Evolutionary conservation across 2,329 filamentous ascomycete genomes (phyloP), one percentile per base, ranked within the genome.

Genomic region (Zymoseptoria crescenta): DNA sequence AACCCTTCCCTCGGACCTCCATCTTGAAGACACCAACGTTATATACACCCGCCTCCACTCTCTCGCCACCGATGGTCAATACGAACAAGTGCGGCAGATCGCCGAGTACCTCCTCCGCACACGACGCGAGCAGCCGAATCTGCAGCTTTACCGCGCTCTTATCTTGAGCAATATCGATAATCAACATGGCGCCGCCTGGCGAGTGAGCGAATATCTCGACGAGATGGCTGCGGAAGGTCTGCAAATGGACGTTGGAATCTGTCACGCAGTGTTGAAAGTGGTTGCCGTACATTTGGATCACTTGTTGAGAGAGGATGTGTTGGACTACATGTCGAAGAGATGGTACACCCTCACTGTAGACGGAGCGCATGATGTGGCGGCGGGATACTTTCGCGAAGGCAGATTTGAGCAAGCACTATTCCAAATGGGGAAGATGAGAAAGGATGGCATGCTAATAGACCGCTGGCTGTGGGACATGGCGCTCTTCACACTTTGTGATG

Each of bases 231-330:
- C 74, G 1, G 77, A 80, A 49, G 80, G 78, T 0, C 77, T 96
- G 51, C 75, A 82, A 49, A 79, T 84, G 7, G 88, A 91, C 64
- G 80, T 81, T 0, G 79, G 79, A 3, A 80, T 88, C 1, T 93
- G 89, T 67, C 86, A 92, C 72, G 83, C 83, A 62, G 83, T 87
- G 2, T 75, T 96, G 48, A 83, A 85, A 72, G 85, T 87, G 70
- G 79, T 96, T 24, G 84, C 89, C 0, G 83, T 94, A 8, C 94
- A 97, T 71, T 90, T 93, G 0, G 89, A 97, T 73, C 93, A 95
- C 67, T 65, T 91, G 5, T 76, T 94, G 24, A 85, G 91, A 41
- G 81, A 83, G 56, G 80, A 86, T 41, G 80, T 96, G 3, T 76
- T 96, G 48, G 76, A 83, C 57, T 85, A 87, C 58, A 91, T 94